A percentile compares a stretch with the other conserved stretches of the same genome.
Evolutionary conservation across 805 yeast genomes (phyloP).

Genomic region (Zygoascus ofunaensis): DNA sequence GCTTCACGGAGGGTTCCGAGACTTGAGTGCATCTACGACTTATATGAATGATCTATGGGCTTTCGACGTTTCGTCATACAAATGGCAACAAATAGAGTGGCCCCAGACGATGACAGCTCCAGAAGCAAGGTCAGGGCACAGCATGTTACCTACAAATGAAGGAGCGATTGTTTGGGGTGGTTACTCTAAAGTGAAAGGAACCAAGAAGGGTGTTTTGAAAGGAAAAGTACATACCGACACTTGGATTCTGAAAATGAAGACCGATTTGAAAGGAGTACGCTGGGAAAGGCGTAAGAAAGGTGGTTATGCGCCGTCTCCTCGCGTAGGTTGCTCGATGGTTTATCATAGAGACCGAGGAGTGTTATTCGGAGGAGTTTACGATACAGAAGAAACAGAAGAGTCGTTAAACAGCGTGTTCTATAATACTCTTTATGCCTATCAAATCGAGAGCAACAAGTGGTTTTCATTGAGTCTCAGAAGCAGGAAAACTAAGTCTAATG

Average conservation of each 20-base stretch:
- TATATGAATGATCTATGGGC: conserved; percentile 85
- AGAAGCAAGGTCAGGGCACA: conserved; percentile 90
- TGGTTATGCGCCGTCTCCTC: conserved; percentile 82
- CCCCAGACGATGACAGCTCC: conserved; percentile 76
- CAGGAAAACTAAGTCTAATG: conserved; percentile 37
- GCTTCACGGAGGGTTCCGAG: conserved; percentile 88
- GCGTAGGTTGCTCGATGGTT: conserved; percentile 91
- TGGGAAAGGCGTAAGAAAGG: conserved; percentile 89
- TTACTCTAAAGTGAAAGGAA: conserved; percentile 78
- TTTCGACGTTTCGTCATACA: conserved; percentile 79
- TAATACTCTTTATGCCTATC: conserved; percentile 73
- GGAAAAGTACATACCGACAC: conserved; percentile 83
- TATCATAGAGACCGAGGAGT: conserved; percentile 87
- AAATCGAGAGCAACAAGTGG: conserved; percentile 85
- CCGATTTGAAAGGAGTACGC: conserved; percentile 63
- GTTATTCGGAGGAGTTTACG: conserved; percentile 91
- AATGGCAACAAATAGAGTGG: conserved; percentile 84
- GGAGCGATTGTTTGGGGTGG: conserved; percentile 92
- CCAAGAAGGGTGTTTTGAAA: conserved; percentile 71
- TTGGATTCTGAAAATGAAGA: conserved; percentile 82
- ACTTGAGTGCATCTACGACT: conserved; percentile 73
- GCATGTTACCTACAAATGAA: conserved; percentile 63
- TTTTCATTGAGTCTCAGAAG: conserved; percentile 58
- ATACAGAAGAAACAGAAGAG: conserved; percentile 92
- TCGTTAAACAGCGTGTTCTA: conserved; percentile 74